phyloP scores from a whole-genome alignment of 2,329 filamentous ascomycete genomes.

The Colletotrichum endophyticum region DNA sequence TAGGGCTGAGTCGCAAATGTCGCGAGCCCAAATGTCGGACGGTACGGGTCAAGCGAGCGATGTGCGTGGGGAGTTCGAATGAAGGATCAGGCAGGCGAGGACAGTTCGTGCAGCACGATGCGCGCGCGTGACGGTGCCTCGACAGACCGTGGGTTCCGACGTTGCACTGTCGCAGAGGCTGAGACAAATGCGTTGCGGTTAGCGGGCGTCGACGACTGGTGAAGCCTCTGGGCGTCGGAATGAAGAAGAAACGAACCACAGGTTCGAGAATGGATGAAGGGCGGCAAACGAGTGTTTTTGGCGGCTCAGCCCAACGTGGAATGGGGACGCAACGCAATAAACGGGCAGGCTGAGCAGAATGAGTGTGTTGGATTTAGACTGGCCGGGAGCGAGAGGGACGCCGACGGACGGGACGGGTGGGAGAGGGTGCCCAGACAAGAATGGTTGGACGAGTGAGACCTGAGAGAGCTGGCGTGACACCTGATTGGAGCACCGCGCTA shows the following conservation, averaged over 20 bases:
- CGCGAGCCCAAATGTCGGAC: background rate
- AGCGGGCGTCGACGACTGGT: background rate
- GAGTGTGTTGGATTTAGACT: background rate
- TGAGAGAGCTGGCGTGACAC: background rate
- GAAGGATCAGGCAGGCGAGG: background rate
- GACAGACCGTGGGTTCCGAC: background rate
- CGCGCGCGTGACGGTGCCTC: background rate
- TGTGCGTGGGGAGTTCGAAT: background rate
- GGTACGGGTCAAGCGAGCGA: background rate
- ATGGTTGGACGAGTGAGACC: background rate
- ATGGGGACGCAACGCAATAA: background rate
- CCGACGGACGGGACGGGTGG: background rate
- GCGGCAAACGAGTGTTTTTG: background rate
- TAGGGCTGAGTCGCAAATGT: background rate
- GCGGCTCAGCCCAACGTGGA: background rate
- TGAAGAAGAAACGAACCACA: background rate
- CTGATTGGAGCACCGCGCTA: slow-evolving; percentile 7
- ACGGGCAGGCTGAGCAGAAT: background rate
- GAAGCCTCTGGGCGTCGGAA: background rate
- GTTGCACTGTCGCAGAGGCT: slow-evolving; percentile 10
- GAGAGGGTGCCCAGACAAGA: background rate
- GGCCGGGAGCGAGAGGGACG: background rate
- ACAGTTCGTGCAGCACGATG: background rate
- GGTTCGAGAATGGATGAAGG: background rate
- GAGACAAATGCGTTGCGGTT: background rate